Base-by-base conservation (phyloP, 2,329 filamentous ascomycete genomes). In the Penicillium sp. region DNA sequence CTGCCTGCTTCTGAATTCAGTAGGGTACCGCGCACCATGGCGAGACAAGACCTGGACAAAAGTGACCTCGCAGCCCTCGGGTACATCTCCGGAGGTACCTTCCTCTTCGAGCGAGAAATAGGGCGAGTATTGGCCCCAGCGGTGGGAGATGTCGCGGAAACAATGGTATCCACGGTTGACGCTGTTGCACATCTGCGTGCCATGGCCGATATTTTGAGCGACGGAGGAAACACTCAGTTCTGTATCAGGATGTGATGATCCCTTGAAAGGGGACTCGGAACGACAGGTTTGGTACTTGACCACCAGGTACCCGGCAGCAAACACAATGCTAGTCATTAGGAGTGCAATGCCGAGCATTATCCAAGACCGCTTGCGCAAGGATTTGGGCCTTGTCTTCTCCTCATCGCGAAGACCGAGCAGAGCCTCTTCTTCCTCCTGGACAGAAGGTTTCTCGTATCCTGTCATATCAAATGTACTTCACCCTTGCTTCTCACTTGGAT, bases 61-160 rank as follows among this genome's bases (percentile, higher is more conserved):
- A 2, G 84, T 91, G 57, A 91, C 71, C 10, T 78, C 72, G 69
- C 90, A 96, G n/a, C 74, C 75, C 0, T 72, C 56, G 0, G 89
- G 89, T 0, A 85, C 71, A 6, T 74, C 72, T 6, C 75, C 58
- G 13, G 80, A 73, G 41, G 88, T 79, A 2, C 79, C 73, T 6
- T 82, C 77, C 3, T 54, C 44, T 1, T 51, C 51, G 0, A 90
- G 84, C 1, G 84, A 78, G 69, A 87, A 95, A 70, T 82, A 94
- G 1, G 89, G 87, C 14, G 88, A 86, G 67, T 95, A 95, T 65
- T 91, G 89, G 46, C 89, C 90, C 88, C 89, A 95, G 45, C 75
- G 77, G 55, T 82, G 85, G 1, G 82, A 80, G 36, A 84, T 76
- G 26, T 77, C 65, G 3, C 77, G 68, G 39, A 76, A 74, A 67